Evolutionary conservation across 2,329 filamentous ascomycete genomes (phyloP).

Genomic region (Neonectria punicea): DNA sequence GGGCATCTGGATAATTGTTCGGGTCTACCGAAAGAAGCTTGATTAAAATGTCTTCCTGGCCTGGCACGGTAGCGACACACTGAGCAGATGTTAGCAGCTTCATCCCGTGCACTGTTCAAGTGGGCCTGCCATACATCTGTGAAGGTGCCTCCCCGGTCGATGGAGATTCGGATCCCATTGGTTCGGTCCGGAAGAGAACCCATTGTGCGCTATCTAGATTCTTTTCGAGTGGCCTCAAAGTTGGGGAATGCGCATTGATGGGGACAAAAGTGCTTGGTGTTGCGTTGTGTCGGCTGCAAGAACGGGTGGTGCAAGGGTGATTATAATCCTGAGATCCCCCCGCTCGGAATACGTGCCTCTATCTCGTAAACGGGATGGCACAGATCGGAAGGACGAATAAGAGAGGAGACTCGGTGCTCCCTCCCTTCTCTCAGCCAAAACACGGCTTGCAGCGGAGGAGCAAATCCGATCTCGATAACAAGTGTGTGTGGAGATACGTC

Average conservation of each 20-base stretch:
- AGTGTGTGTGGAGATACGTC: not conserved
- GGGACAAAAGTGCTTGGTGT: not conserved
- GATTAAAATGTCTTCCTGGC: conserved; percentile 79
- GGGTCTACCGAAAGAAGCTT: conserved; percentile 91
- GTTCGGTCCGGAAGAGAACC: conserved; percentile 21
- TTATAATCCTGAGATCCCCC: not conserved
- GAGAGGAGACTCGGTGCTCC: not conserved
- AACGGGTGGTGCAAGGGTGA: not conserved
- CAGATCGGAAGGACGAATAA: not conserved
- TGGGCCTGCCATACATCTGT: conserved; percentile 65
- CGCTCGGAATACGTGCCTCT: not conserved
- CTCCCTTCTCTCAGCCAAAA: not conserved
- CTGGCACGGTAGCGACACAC: conserved; percentile 83
- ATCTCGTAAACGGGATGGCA: not conserved
- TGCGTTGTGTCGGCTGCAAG: not conserved
- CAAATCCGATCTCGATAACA: not conserved
- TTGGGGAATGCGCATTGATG: not conserved
- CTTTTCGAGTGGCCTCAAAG: not conserved
- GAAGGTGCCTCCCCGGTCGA: conserved; percentile 85
- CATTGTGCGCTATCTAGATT: conserved; percentile 6
- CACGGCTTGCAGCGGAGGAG: not conserved
- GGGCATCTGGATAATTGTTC: conserved; percentile 87
- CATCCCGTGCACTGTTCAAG: not conserved
- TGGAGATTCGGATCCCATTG: conserved; percentile 77
- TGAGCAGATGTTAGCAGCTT: not conserved